Evolutionary conservation across 148 eudicot species (phyloP), one percentile per base, ranked within the genome.

Genomic region (Salicornia ramosissima): DNA sequence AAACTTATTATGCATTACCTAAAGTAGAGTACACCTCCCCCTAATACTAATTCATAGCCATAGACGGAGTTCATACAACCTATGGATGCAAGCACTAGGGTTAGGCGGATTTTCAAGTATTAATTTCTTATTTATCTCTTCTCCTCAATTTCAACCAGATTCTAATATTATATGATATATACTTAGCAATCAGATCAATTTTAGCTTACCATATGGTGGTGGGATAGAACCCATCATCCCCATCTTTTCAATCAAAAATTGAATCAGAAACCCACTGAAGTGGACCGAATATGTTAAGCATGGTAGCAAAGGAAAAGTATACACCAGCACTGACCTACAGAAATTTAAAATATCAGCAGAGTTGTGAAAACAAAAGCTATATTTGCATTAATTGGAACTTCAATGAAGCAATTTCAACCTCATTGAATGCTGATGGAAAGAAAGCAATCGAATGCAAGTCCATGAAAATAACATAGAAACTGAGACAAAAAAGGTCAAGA

Each of bases 181-280:
- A 72, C 59, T 36, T 34, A 24, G 8, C 45, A 72, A 24, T 10
- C 43, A 15, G 53, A 60, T 52, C 43, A n/a, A 25, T 24, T 25
- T 24, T 34, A 65, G 80, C 99, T 83, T 74, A 94, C 99, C 99
- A 83, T 79, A 85, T 62, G 99, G 99, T 78, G 96, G 96, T 72
- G 96, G 84, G 83, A 80, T 75, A 68, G 97, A 90, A 55, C 99
- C 99, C 77, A 88, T 83, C 97, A 91, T 91, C 64, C 99, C 99
- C 93, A 86, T 91, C 87, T 91, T 94, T 84, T 94, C 99, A 49
- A 91, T 85, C 76, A 87, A 12, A 71, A 94, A 94, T 61, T 76
- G 88, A 40, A 72, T 77, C 53, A 94, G 71, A 71, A 94, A 77
- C 39, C 96, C 99, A 77, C 93, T 81, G 73, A 91, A 91, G 72